These are phyloP conservation scores for Cucurbitaria berberidis DNA, from an alignment of 2,329 filamentous ascomycete species.

Conservation along the genomic window DNA sequence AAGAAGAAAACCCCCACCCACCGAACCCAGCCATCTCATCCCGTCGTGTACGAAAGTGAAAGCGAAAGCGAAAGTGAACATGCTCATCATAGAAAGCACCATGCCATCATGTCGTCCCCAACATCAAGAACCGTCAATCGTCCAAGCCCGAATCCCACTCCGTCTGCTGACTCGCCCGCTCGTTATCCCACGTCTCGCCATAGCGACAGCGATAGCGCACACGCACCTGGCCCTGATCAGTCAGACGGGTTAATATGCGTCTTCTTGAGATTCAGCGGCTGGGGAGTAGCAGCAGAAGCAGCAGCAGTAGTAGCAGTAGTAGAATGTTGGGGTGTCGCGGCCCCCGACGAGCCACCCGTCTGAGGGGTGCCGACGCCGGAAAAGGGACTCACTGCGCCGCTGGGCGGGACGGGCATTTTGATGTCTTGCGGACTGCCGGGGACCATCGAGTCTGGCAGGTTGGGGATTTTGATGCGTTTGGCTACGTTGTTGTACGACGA, in stretches of 20 bases:
- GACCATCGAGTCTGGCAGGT: constrained; percentile 68
- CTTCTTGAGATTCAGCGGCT: constrained; percentile 36
- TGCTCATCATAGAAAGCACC: too few relatives aligned
- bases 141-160: constrained; percentile 20
- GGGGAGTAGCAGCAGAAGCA: too few relatives aligned
- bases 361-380: constrained; percentile 49
- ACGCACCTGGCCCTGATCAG: too few relatives aligned
- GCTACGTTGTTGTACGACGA: constrained; percentile 97
- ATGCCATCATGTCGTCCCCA: too few relatives aligned
- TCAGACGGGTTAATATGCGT: constrained; percentile 41
- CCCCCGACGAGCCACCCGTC: constrained; percentile 25
- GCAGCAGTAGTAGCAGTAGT: too few relatives aligned
- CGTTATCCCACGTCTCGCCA: constrained; percentile 27
- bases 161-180: constrained; percentile 29
- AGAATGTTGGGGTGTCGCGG: constrained; percentile 29
- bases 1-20: too few relatives aligned
- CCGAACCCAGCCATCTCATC: too few relatives aligned
- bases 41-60: too few relatives aligned
- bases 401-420: constrained; percentile 74
- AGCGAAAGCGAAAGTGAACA: too few relatives aligned
- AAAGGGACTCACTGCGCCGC: constrained; percentile 55
- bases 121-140: constrained; percentile 8
- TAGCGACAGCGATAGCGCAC: constrained; percentile 20
- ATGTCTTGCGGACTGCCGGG: constrained; percentile 82
- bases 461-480: constrained; percentile 84